Base-by-base conservation (phyloP, 1,284 basidiomycete species). In the Singerocomus inundabilis region DNA sequence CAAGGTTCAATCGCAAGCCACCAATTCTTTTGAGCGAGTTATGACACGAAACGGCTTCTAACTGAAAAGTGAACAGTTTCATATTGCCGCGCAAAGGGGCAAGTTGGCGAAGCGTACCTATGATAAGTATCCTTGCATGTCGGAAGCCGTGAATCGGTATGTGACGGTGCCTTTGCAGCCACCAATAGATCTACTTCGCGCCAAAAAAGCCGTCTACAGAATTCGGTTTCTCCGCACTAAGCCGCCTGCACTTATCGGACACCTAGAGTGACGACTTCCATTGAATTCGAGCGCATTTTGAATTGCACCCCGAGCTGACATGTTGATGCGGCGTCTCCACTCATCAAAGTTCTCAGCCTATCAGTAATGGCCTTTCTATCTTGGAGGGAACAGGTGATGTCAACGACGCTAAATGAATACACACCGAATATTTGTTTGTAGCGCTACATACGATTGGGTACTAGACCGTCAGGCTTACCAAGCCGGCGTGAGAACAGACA, bases 361-460 rank as follows among this genome's bases (percentile, higher is more conserved):
- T 15, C 28, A 18, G 13, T 6, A 18, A 41, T 24, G 9, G 15
- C 9, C 15, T 42, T 31, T 12, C 18, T 11, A n/a, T 48, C 31
- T 33, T 18, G 16, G 18, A 48, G 24, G 16, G n/a, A 30, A 25
- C 15, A 6, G 12, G 10, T 33, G 12, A 28, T n/a, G 15, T 48
- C 11, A 6, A 29, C 5, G 24, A 34, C 10, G 33, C 24, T 28
- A n/a, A 35, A 30, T 16, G 51, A 35, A 43, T 51, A 54, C 46
- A 53, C 36, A 39, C 52, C 24, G 9, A 31, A 12, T 16, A 9
- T 43, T 25, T 29, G 30, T 30, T 53, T 15, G 18, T 44, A 40
- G 7, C 24, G 37, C 34, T 57, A 44, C 54, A 49, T 33, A 33
- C 7, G 24, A 26, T 39, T 12, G 31, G 16, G 16, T 16, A 29